Evolutionary conservation across 2,329 filamentous ascomycete genomes (phyloP).

Genomic region (Cytospora piceicola): DNA sequence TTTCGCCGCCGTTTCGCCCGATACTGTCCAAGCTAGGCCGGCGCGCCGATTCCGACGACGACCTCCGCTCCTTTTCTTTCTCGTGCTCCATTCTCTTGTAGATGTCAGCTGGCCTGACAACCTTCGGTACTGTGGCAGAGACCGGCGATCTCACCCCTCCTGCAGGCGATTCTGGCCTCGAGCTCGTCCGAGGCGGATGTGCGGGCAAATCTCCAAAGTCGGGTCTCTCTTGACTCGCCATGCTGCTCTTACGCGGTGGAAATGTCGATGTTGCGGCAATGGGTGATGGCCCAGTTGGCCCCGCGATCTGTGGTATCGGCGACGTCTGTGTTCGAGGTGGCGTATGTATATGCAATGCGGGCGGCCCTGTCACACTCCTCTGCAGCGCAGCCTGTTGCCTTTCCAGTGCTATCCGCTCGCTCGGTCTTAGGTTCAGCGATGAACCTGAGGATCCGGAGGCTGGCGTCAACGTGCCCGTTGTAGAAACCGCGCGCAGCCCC

Average conservation of each 20-base stretch:
- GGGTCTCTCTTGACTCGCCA: slow-evolving; percentile 51
- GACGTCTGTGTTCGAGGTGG: slow-evolving; percentile 22
- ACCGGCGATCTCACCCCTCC: slow-evolving; percentile 40
- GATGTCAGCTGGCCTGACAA: slow-evolving; percentile 76
- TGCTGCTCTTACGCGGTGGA: slow-evolving; percentile 65
- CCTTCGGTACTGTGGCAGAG: slow-evolving; percentile 56
- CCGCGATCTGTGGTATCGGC: slow-evolving; percentile 14
- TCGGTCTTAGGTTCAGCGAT: slow-evolving; percentile 26
- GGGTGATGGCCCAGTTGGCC: slow-evolving; percentile 14
- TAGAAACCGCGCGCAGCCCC: slow-evolving; percentile 26
- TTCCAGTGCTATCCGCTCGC: slow-evolving; percentile 29
- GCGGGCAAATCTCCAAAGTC: slow-evolving; percentile 31
- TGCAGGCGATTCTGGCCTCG: slow-evolving; percentile 46
- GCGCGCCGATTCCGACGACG: slow-evolving; percentile 54
- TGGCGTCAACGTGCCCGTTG: slow-evolving; percentile 22
- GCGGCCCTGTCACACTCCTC: slow-evolving; percentile 33
- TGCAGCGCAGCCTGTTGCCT: slow-evolving; percentile 27
- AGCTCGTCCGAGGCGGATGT: slow-evolving; percentile 33
- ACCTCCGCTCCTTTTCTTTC: slow-evolving; percentile 57
- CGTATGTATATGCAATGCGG: slow-evolving; percentile 34
- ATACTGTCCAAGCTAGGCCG: slow-evolving; percentile 60
- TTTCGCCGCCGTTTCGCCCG: slow-evolving; percentile 38
- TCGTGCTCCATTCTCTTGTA: slow-evolving; percentile 75
- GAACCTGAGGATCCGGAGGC: slow-evolving; percentile 24
- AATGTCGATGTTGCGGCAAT: slow-evolving; percentile 46